phyloP scores from a whole-genome alignment of 768 basidiomycete genomes.

The Filobasidium floriforme region DNA sequence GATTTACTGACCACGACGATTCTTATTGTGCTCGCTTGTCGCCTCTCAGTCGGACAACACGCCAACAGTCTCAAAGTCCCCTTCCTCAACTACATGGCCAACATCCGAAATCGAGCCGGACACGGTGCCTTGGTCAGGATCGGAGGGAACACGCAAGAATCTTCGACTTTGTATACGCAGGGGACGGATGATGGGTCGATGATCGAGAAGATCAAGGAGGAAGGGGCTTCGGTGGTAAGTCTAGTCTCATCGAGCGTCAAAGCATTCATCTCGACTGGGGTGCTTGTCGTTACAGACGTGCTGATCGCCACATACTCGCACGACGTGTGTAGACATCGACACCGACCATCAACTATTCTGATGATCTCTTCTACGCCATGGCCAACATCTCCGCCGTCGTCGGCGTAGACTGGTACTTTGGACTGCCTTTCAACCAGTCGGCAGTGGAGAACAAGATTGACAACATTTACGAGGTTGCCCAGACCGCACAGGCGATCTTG shows the following conservation, averaged over 20 bases:
- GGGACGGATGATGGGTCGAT: constrained; percentile 51
- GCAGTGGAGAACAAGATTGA: constrained; percentile 45
- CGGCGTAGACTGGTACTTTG: constrained; percentile 60
- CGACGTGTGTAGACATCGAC: constrained; percentile 36
- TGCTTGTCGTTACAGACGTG: neutral
- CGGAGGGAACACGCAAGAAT: constrained; percentile 75
- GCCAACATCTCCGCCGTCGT: constrained; percentile 56
- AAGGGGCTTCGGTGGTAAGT: constrained; percentile 26
- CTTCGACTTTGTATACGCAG: constrained; percentile 50
- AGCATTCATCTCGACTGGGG: neutral
- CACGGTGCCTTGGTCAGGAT: constrained; percentile 58
- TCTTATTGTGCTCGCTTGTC: neutral
- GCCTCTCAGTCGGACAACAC: constrained; percentile 30
- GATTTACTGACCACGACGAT: constrained; percentile 35
- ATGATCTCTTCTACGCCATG: constrained; percentile 51
- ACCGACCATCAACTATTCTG: constrained; percentile 42
- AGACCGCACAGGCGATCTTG: constrained; percentile 56
- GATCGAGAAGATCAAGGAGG: constrained; percentile 51
- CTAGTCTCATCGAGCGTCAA: neutral
- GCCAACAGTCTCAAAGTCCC: constrained; percentile 53
- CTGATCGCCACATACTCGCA: neutral
- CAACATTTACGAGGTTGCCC: constrained; percentile 54
- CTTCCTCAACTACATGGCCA: constrained; percentile 72
- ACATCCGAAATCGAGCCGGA: constrained; percentile 61
- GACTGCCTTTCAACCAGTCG: constrained; percentile 55